Conservation (phyloP, 2,329 filamentous ascomycete genomes). For the Microsporum canis region DNA sequence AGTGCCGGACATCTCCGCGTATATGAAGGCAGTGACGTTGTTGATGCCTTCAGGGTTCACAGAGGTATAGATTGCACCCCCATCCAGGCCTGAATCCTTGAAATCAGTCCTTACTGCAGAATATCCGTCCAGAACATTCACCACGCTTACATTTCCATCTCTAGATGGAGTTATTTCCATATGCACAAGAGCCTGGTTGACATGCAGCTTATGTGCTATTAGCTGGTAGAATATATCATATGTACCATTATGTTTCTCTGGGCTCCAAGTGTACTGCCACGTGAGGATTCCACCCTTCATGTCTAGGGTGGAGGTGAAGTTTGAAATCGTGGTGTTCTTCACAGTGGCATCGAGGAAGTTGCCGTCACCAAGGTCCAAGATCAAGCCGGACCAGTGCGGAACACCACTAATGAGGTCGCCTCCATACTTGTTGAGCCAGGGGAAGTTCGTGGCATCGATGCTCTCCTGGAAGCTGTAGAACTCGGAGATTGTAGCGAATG, state of each 20-base stretch:
- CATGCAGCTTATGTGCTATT: slow-evolving; percentile 51
- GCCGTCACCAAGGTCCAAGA: slow-evolving; percentile 45
- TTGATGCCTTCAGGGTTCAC: slow-evolving; percentile 52
- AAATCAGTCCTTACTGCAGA: slow-evolving; percentile 55
- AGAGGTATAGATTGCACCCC: slow-evolving; percentile 50
- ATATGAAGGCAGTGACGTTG: slow-evolving; percentile 53
- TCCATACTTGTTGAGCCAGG: slow-evolving; percentile 58
- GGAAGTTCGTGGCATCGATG: slow-evolving; percentile 52
- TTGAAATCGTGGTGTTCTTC: slow-evolving; percentile 45
- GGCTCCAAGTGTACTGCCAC: slow-evolving; percentile 58
- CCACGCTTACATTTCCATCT: slow-evolving; percentile 47
- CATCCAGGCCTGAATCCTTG: slow-evolving; percentile 45
- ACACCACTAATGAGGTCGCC: slow-evolving; percentile 60
- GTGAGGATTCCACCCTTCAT: slow-evolving; percentile 51
- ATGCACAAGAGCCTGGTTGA: slow-evolving; percentile 52
- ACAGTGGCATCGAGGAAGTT: slow-evolving; percentile 51
- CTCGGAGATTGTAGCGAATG: slow-evolving; percentile 56
- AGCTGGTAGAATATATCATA: slow-evolving; percentile 55
- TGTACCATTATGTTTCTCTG: slow-evolving; percentile 34
- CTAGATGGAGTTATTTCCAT: slow-evolving; percentile 46
- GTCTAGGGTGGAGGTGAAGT: slow-evolving; percentile 51
- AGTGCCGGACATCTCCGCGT: slow-evolving; percentile 34
- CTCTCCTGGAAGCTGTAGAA: slow-evolving; percentile 53
- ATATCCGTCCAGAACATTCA: slow-evolving; percentile 57
- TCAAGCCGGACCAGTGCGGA: slow-evolving; percentile 54